Evolutionary conservation across 2,329 filamentous ascomycete species (phyloP), one percentile per base, ranked within the genome.

Genomic region (Pestalotiopsis sp.): DNA sequence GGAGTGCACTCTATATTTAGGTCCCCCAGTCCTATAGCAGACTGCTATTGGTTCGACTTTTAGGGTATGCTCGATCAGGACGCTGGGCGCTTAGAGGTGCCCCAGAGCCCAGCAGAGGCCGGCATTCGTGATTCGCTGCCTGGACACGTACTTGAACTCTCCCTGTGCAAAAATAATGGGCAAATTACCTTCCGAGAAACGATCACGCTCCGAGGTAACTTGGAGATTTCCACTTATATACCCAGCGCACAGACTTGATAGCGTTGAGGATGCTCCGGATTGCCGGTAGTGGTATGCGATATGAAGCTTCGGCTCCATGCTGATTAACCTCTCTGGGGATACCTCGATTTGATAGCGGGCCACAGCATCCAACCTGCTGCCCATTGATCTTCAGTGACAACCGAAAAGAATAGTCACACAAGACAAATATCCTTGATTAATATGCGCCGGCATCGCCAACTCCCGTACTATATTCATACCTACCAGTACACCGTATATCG

Each of bases 1-100:
- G 67, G 67, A 31, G 57, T 65, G 17, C 27, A 17, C 17, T 66
- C 67, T 68, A 68, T 63, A 66, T 61, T 68, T 68, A 58, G 67
- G 66, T 65, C 11, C 13, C 25, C 17, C 4, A 60, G 41, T 14
- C 17, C 38, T 57, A 61, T 27, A 66, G 27, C 23, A 14, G 14
- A 5, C 31, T 41, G 20, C 40, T 23, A 66, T 59, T 66, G 65
- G 65, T 38, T 25, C 14, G 4, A 27, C 12, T 14, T 40, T 60
- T 31, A 41, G 14, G 14, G 27, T n/a, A 25, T 9, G 7, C 65
- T 49, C 65, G 13, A 66, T 61, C 14, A 31, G 49, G 65, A n/a
- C 3, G 7, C 4, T 36, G 52, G 56, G 65, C 65, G 65, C 65
- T 66, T 66, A 66, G 56, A 41, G 49, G 17, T 40, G 36, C 49